Conservation (phyloP, 306 rosid genomes). For the Ammopiptanthus mongolicus region DNA sequence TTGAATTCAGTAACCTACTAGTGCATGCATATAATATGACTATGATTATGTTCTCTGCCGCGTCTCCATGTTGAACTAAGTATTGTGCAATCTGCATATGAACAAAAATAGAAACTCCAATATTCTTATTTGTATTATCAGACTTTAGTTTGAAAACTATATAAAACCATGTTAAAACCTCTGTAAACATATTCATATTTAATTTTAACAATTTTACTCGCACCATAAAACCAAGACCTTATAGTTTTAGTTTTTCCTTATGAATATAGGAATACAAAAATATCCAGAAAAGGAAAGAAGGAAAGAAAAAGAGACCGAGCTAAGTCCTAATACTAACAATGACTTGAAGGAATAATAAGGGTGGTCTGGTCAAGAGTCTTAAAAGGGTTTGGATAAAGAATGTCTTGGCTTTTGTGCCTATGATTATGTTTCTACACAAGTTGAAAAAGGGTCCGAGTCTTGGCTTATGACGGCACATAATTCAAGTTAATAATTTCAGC, state of each 20-base stretch:
- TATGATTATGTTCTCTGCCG: not conserved
- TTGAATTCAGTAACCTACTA: not conserved
- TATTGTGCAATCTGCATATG: not conserved
- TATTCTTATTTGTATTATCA: not conserved
- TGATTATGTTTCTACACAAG: slow-evolving; percentile 30
- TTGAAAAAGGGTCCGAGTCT: not conserved
- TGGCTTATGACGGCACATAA: not conserved
- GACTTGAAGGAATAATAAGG: not conserved
- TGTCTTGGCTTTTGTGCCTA: slow-evolving; percentile 35
- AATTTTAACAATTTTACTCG: not conserved
- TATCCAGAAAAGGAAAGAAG: not conserved
- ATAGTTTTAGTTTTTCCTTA: not conserved
- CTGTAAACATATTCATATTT: not conserved
- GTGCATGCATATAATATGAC: slow-evolving; percentile 6
- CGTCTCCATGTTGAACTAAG: not conserved
- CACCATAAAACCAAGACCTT: not conserved
- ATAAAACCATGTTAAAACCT: not conserved
- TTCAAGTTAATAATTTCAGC: slow-evolving; percentile 3
- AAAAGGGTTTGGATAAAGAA: slow-evolving; percentile 25
- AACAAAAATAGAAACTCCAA: not conserved
- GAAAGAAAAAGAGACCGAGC: not conserved
- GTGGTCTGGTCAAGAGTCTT: slow-evolving; percentile 36
- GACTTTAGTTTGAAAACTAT: not conserved
- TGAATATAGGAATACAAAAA: not conserved
- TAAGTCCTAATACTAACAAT: not conserved